Evolutionary conservation across 495 filamentous ascomycete genomes (phyloP).

Genomic region (Xylaria intraflava): DNA sequence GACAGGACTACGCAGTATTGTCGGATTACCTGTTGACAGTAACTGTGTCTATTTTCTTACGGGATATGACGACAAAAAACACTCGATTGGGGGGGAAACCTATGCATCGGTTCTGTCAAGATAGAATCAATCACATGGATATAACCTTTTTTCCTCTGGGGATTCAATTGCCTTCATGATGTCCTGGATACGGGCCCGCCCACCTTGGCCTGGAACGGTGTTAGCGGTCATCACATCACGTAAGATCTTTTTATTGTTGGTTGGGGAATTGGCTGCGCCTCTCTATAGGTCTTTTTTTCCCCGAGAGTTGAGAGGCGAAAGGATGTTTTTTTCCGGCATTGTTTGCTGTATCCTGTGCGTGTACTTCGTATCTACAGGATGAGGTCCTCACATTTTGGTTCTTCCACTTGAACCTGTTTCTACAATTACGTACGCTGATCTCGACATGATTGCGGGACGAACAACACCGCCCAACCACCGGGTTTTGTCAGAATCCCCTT

Average conservation of each 20-base stretch:
- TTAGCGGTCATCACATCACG: no score
- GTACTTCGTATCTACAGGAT: no score
- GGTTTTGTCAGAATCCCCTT: no score
- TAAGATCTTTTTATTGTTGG: background rate
- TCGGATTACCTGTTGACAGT: background rate
- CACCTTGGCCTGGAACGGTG: background rate
- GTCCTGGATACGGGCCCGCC: background rate
- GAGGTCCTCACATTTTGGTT: no score
- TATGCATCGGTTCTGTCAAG: background rate
- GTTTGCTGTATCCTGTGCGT: no score
- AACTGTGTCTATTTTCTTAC: background rate
- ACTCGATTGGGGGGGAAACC: background rate
- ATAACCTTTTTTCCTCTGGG: background rate
- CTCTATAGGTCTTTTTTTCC: no score
- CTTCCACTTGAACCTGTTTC: no score
- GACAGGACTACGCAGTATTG: background rate
- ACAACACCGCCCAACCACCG: no score
- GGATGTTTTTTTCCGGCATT: no score
- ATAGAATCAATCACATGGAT: background rate
- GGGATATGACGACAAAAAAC: background rate
- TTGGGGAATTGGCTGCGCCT: background rate
- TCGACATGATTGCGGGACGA: no score
- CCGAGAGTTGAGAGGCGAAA: no score
- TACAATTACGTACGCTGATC: no score
- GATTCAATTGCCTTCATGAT: background rate